A percentile compares a stretch with the other conserved stretches of the same genome.
phyloP scores from a whole-genome alignment of 768 basidiomycete genomes.

The Lentinula boryana region DNA sequence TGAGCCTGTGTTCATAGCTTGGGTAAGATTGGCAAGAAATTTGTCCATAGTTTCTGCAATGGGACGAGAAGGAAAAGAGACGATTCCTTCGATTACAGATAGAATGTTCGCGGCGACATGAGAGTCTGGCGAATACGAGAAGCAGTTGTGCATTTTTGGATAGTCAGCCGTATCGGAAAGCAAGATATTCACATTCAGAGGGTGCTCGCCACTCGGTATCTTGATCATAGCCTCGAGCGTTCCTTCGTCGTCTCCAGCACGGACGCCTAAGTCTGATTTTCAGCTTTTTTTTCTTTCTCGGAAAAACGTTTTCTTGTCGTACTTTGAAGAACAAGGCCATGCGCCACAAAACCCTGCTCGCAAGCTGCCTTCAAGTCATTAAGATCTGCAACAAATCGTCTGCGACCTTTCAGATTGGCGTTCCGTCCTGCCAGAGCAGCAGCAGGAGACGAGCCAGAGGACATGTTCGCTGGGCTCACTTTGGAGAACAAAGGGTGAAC shows the following conservation, averaged over 20 bases:
- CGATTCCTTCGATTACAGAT: constrained; percentile 37
- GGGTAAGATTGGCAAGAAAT: constrained; percentile 30
- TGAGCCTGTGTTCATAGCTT: constrained; percentile 11
- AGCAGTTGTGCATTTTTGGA: constrained; percentile 49
- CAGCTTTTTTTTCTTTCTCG: background rate
- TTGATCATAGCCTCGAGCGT: constrained; percentile 46
- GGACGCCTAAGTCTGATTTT: constrained; percentile 30
- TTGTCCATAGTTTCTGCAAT: constrained; percentile 40
- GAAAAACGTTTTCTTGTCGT: constrained; percentile 11
- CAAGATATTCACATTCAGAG: constrained; percentile 36
- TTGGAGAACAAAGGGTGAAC: background rate
- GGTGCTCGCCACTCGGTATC: constrained; percentile 24
- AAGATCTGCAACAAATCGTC: constrained; percentile 54
- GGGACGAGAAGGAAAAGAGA: constrained; percentile 32
- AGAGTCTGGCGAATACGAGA: constrained; percentile 47
- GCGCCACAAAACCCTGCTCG: constrained; percentile 25
- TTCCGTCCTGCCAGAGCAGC: constrained; percentile 23
- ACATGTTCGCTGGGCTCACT: background rate
- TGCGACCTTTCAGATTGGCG: constrained; percentile 47
- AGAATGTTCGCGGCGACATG: constrained; percentile 34
- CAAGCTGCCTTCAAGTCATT: constrained; percentile 34
- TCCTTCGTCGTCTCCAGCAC: constrained; percentile 58
- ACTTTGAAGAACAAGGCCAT: constrained; percentile 38
- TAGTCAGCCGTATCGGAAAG: constrained; percentile 64
- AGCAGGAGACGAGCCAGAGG: background rate